Evolutionary conservation across 2,329 filamentous ascomycete genomes (phyloP).

Genomic region (Diaporthe helianthi): DNA sequence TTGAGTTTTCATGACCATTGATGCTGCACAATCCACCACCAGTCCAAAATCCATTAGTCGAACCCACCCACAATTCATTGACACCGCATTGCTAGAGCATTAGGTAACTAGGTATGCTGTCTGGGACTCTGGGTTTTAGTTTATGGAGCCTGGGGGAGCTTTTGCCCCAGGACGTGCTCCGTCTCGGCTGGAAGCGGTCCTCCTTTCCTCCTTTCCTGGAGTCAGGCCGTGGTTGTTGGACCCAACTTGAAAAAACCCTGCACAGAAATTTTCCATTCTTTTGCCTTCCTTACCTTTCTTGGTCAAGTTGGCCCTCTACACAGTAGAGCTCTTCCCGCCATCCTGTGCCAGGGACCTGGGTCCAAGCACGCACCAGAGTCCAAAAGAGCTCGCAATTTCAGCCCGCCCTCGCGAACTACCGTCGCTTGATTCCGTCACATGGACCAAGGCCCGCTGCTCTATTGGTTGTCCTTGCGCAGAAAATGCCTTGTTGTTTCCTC

Average conservation of each 20-base stretch:
- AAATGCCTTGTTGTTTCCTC: constrained; percentile 1
- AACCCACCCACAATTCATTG: constrained; percentile 12
- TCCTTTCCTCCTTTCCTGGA: background rate
- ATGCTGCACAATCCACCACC: background rate
- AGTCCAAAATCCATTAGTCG: background rate
- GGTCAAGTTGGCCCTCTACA: no score
- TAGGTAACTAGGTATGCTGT: background rate
- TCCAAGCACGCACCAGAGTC: background rate
- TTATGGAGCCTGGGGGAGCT: background rate
- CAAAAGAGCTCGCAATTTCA: constrained; percentile 23
- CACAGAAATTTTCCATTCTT: constrained; percentile 9
- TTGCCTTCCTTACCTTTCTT: background rate
- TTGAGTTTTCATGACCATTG: constrained; percentile 23
- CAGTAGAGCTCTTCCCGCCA: no score
- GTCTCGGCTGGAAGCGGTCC: constrained; percentile 18
- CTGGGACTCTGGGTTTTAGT: no score
- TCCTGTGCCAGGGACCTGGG: background rate
- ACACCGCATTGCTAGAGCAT: background rate
- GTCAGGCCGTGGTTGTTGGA: constrained; percentile 1
- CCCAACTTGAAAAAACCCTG: background rate
- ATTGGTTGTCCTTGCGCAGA: background rate
- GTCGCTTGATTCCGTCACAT: constrained; percentile 16
- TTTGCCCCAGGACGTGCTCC: background rate
- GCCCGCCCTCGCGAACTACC: constrained; percentile 14
- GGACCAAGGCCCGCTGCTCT: background rate